Evolutionary conservation across 1,284 basidiomycete species (phyloP), one percentile per base, ranked within the genome.

Genomic region (Sphaerobolus stellatus): DNA sequence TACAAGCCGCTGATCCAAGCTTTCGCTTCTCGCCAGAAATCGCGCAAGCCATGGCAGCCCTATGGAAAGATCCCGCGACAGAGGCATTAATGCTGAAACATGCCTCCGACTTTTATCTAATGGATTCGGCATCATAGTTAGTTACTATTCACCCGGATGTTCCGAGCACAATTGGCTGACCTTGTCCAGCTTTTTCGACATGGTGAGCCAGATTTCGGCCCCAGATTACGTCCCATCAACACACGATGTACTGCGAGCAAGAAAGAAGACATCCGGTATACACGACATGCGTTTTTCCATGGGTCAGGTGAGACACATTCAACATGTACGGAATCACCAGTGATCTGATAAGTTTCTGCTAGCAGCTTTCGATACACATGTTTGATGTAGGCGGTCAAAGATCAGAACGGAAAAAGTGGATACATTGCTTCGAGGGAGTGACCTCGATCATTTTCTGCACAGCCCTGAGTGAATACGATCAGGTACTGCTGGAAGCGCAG

Each of bases 381-480:
- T 94, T 96, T 64, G 93, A 96, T 68, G 92, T 97, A 7, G 92
- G 94, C 30, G 93, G 94, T 0, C 94, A 97, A 68, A 83, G 93
- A 16, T 94, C 90, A 2, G 94, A 98, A 69, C 80, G 94, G 22
- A 95, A 94, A 68, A 98, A 98, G 68, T 95, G 93, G 92, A 93
- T 93, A 27, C 90, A 93, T 66, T 93, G 90, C 63, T 98, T 98
- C 62, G 94, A 98, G 69, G 90, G 88, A 56, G 93, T 98, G 14
- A 97, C 94, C 0, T 91, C 88, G 29, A 97, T 98, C 69, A 93
- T 98, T 59, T 98, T 98, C 71, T 94, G 95, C 67, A 93, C 94
- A 0, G 93, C 94, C 13, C 75, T 98, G 45, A 92, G 88, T 62
- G 94, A 98, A 71, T 98, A 98, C 67, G 95, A 98, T 68, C 95